Conservation (phyloP, 495 filamentous ascomycete species). For the Pyrenula massariospora region DNA sequence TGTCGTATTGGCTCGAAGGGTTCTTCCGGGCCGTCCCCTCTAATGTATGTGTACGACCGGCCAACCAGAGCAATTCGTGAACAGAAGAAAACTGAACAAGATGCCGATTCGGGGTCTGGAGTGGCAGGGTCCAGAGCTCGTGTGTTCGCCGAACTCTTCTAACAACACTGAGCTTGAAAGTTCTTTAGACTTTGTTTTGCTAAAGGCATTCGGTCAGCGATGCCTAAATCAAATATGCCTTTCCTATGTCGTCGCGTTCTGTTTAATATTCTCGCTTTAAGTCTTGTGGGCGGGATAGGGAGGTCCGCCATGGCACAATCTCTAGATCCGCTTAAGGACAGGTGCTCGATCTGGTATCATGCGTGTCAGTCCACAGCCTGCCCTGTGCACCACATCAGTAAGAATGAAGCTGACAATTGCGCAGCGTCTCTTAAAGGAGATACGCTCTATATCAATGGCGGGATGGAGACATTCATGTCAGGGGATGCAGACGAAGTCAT, state of each 20-base stretch:
- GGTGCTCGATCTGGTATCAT: conserved; percentile 20
- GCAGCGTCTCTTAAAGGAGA: conserved; percentile 23
- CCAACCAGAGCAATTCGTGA: not conserved
- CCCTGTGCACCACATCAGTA: not conserved
- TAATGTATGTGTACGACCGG: not conserved
- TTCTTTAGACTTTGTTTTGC: too few relatives aligned
- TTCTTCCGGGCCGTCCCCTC: not conserved
- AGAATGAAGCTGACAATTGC: conserved; percentile 4
- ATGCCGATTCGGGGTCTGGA: not conserved
- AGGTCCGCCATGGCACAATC: not conserved
- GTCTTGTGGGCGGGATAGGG: not conserved
- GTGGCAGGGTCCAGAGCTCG: not conserved
- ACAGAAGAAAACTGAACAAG: not conserved
- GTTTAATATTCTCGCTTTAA: not conserved
- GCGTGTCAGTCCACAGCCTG: conserved; percentile 12
- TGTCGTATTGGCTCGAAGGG: not conserved
- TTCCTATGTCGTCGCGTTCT: not conserved
- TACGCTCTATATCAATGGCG: conserved; percentile 25
- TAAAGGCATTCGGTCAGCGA: too few relatives aligned
- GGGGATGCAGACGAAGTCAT: not conserved
- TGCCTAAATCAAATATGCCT: not conserved
- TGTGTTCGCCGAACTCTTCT: not conserved
- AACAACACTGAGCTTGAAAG: too few relatives aligned
- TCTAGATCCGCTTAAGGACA: conserved; percentile 19
- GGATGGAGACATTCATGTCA: conserved; percentile 19